Evolutionary conservation across 176 grass and related monocot genomes (phyloP).

Genomic region (Eleusine coracana): DNA sequence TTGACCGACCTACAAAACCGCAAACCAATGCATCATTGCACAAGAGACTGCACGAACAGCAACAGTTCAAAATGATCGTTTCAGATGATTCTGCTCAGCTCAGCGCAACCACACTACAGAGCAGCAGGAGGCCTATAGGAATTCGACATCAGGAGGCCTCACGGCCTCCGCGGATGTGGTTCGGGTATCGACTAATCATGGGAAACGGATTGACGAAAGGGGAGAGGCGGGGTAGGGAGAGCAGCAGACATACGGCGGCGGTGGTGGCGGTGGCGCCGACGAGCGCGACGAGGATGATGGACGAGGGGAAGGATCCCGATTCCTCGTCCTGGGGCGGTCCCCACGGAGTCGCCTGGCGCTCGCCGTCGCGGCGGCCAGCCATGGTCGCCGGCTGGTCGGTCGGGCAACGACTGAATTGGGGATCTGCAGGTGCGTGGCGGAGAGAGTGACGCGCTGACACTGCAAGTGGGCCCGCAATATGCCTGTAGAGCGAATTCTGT

Average conservation of each 20-base stretch:
- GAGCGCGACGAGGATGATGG: constrained; percentile 49
- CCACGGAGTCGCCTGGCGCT: not conserved
- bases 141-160: not conserved
- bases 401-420: not conserved
- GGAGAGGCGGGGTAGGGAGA: not conserved
- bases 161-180: not conserved
- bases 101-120: not conserved
- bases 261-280: constrained; percentile 57
- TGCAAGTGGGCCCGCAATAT: not conserved
- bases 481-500: not conserved
- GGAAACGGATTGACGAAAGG: not conserved
- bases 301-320: constrained; percentile 28
- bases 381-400: not conserved
- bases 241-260: constrained; percentile 39
- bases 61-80: not conserved
- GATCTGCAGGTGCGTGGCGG: constrained; percentile 25
- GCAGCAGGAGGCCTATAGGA: not conserved
- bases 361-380: constrained; percentile 34
- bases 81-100: not conserved
- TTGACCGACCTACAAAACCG: constrained; percentile 53
- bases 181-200: not conserved
- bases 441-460: not conserved
- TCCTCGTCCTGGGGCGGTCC: not conserved
- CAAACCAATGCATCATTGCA: not conserved
- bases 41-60: not conserved